Base-by-base conservation (phyloP, 768 basidiomycete genomes). In the Russula compacta region DNA sequence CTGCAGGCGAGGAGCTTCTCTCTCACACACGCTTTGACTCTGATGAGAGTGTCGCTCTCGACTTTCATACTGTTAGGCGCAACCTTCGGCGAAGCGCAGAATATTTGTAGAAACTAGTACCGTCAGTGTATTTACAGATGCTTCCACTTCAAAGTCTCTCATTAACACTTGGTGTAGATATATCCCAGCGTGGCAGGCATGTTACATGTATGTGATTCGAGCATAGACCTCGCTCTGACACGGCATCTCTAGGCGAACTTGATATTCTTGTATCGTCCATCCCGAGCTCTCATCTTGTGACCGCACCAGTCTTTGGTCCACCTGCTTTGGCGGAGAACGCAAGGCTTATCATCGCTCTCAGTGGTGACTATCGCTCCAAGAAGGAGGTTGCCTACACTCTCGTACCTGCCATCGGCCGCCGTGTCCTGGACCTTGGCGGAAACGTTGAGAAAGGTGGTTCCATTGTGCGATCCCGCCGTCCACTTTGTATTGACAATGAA, bases 71-170 rank as follows among this genome's bases (percentile, higher is more conserved):
- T 21, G 6, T 38, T 42, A 75, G 73, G 66, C 64, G 11, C 46
- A 63, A 15, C 76, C 78, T 35, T 76, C 80, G 1, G 69, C 76
- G 7, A 77, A 74, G 68, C 72, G 76, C 65, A 92, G 85, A 70
- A 87, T 91, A 49, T 92, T 94, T 64, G 85, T 92, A 36, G 92
- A 95, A 66, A 91, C 87, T 12, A 85, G 84, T 73, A 95, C 92
- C 3, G 89, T 90, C 57, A 59, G 83, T 74, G n/a, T 56, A 2
- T 17, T 43, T 17, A 43, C 42, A n/a, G 36, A 40, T 52, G 7
- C 58, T 67, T 59, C 17, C 10, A 11, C 32, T n/a, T 8, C 7
- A 11, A 24, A 4, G n/a, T 12, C 9, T 4, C 15, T 15, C 32
- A 47, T 40, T 29, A 29, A 29, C 24, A 29, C 24, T 29, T 29